These are phyloP conservation scores for Plasmodium vivax DNA, from an alignment of 169 alveolate species.

Conservation along the genomic window DNA sequence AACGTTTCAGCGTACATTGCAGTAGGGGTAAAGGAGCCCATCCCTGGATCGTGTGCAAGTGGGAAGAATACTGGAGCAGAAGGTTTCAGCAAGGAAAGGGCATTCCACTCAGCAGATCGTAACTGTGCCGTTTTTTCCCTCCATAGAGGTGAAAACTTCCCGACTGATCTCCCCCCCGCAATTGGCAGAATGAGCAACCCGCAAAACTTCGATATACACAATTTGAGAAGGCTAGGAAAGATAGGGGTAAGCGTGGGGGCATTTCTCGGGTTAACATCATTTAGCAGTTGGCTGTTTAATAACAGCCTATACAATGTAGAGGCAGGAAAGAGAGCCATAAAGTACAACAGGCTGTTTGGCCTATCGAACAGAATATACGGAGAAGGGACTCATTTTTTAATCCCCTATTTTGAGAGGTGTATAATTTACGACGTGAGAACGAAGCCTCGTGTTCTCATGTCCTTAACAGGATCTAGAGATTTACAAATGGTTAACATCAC, in stretches of 20 bases:
- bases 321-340: slow-evolving; percentile 96
- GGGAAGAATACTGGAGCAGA: background rate
- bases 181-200: slow-evolving; percentile 27
- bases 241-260: slow-evolving; percentile 66
- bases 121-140: background rate
- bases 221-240: slow-evolving; percentile 47
- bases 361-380: slow-evolving; percentile 85
- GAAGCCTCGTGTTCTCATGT: slow-evolving; percentile 92
- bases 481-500: slow-evolving; percentile 77
- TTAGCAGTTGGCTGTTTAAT: slow-evolving; percentile 72
- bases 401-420: slow-evolving; percentile 96
- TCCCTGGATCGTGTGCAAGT: background rate
- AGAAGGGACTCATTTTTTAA: slow-evolving; percentile 97
- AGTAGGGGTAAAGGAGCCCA: background rate
- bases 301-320: slow-evolving; percentile 89
- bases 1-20: background rate
- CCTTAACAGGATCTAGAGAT: slow-evolving; percentile 96
- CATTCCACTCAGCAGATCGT: background rate
- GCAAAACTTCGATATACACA: slow-evolving; percentile 57
- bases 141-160: background rate
- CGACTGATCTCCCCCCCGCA: background rate
- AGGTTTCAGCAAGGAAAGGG: background rate
- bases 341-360: slow-evolving; percentile 90
- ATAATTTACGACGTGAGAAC: slow-evolving; percentile 95
- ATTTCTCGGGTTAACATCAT: slow-evolving; percentile 58